Evolutionary conservation across 352 stramenopile species (phyloP).

Genomic region (Globisporangium splendens): DNA sequence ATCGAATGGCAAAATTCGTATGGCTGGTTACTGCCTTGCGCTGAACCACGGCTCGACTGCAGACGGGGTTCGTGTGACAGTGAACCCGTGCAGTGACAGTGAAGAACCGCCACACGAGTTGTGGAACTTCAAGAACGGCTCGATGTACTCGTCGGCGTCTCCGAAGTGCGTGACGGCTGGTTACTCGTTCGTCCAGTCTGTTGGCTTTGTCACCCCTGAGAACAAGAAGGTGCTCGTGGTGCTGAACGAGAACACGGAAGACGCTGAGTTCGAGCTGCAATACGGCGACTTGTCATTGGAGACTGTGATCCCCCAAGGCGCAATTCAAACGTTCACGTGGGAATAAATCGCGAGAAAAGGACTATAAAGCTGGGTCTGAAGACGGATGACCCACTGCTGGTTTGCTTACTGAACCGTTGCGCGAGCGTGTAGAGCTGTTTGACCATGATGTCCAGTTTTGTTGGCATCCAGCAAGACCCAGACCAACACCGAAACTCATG

Average conservation of each 20-base stretch:
- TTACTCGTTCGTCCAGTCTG: slow-evolving; percentile 70
- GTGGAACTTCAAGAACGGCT: slow-evolving; percentile 61
- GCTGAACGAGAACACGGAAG: slow-evolving; percentile 83
- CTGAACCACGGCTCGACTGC: slow-evolving; percentile 63
- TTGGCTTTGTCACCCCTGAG: slow-evolving; percentile 67
- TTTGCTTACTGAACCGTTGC: too few species aligned
- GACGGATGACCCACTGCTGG: too few species aligned
- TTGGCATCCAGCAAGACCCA: too few species aligned
- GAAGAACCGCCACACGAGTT: slow-evolving; percentile 35
- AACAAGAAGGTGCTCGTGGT: slow-evolving; percentile 78
- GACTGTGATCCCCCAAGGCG: slow-evolving; percentile 47
- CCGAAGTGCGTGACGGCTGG: slow-evolving; percentile 76
- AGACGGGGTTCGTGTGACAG: slow-evolving; percentile 48
- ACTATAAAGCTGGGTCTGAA: too few species aligned
- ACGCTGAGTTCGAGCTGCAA: slow-evolving; percentile 58
- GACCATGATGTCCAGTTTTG: too few species aligned
- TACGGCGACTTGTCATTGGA: slow-evolving; percentile 38
- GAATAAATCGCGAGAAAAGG: too few species aligned
- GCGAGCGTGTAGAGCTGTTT: too few species aligned
- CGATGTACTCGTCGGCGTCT: slow-evolving; percentile 42
- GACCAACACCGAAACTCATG: too few species aligned
- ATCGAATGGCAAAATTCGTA: slow-evolving; percentile 43
- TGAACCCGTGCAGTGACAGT: slow-evolving; percentile 40
- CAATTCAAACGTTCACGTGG: slow-evolving; percentile 78
- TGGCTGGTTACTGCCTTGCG: slow-evolving; percentile 60